These are phyloP conservation scores for Xylaria sp. DNA, from an alignment of 2,329 filamentous ascomycete species.

Conservation along the genomic window DNA sequence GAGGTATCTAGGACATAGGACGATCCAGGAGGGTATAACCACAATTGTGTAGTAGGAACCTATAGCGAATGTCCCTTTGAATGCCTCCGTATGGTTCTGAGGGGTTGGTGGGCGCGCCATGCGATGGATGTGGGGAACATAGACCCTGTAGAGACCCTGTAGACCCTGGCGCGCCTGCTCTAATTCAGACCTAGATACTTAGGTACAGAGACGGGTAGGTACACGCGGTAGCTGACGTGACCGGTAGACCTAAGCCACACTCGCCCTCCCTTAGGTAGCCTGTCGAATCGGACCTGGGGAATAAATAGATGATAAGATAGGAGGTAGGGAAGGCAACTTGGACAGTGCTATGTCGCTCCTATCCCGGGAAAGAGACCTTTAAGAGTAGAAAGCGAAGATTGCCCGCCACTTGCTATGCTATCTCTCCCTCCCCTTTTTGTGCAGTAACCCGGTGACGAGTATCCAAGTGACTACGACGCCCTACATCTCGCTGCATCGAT, in stretches of 20 bases:
- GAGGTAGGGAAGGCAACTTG: neutral
- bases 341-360: neutral
- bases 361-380: neutral
- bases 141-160: neutral
- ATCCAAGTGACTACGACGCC: neutral
- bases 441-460: neutral
- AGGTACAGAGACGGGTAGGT: neutral
- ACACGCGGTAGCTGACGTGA: conserved; percentile 8
- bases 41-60: neutral
- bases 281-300: too few relatives aligned
- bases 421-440: neutral
- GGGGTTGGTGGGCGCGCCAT: neutral
- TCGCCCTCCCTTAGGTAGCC: neutral
- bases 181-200: neutral
- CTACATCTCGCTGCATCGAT: neutral
- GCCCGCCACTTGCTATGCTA: neutral
- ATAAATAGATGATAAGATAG: conserved; percentile 2
- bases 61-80: neutral
- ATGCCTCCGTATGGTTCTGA: neutral
- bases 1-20: neutral
- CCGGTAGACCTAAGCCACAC: conserved; percentile 4
- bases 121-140: neutral
- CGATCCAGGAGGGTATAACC: conserved; percentile 1
- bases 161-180: neutral
- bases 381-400: neutral